Evolutionary conservation across 2,329 filamentous ascomycete genomes (phyloP).

Genomic region (Arthroderma sp.): DNA sequence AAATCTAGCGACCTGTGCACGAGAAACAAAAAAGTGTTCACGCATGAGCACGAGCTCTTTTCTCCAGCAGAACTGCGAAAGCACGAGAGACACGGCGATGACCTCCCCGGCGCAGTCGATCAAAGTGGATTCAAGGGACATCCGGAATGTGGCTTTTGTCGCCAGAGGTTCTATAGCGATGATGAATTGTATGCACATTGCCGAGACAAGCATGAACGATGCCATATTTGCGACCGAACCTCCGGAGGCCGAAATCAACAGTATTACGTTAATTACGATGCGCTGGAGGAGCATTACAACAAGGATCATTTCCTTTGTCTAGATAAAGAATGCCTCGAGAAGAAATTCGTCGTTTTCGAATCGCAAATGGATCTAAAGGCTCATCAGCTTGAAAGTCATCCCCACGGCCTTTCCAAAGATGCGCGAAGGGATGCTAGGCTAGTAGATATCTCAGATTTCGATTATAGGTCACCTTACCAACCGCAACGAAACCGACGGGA

Average conservation of each 20-base stretch:
- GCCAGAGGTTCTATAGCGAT: slow-evolving; percentile 82
- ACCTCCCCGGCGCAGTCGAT: slow-evolving; percentile 74
- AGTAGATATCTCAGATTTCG: slow-evolving; percentile 79
- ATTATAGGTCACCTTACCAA: slow-evolving; percentile 60
- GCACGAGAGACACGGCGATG: slow-evolving; percentile 84
- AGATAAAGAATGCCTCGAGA: slow-evolving; percentile 80
- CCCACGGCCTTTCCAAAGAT: slow-evolving; percentile 66
- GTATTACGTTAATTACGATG: slow-evolving; percentile 82
- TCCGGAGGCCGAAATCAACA: slow-evolving; percentile 56
- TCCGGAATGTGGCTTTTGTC: slow-evolving; percentile 86
- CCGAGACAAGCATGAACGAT: slow-evolving; percentile 83
- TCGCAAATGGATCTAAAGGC: slow-evolving; percentile 91
- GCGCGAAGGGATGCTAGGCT: slow-evolving; percentile 67
- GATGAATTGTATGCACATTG: slow-evolving; percentile 93
- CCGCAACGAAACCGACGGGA: slow-evolving; percentile 45
- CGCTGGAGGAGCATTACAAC: slow-evolving; percentile 73
- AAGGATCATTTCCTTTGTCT: slow-evolving; percentile 76
- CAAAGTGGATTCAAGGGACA: slow-evolving; percentile 96
- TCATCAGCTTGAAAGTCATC: slow-evolving; percentile 77
- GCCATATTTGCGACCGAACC: slow-evolving; percentile 77
- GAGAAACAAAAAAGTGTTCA: slow-evolving; percentile 94
- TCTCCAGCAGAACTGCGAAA: slow-evolving; percentile 64
- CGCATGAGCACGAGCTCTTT: slow-evolving; percentile 92
- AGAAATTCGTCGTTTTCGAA: slow-evolving; percentile 95
- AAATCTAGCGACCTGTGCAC: slow-evolving; percentile 62